Base-by-base conservation (phyloP, 441 rosid species). In the Adansonia madagascariensis region DNA sequence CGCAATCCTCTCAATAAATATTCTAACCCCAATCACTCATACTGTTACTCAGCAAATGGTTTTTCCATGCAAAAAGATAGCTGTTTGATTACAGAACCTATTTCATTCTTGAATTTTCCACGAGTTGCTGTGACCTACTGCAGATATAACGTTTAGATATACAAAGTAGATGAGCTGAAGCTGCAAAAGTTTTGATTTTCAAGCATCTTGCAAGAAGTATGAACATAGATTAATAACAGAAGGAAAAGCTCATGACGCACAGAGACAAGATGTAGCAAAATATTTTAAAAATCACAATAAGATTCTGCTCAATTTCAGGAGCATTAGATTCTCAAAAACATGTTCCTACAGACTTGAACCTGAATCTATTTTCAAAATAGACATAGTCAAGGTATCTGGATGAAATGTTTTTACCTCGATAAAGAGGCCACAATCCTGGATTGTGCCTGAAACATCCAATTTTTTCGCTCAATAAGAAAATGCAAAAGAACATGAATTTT, bases 361-460 rank as follows among this genome's bases (percentile, higher is more conserved):
- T 52, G 61, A 71, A 71, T 49, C 59, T 14, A 15, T 71, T 53
- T 27, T 71, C 18, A 15, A 71, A 50, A 49, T 11, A 41, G 8
- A 68, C 12, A 65, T 11, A 55, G 67, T 22, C 31, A 10, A 14
- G 44, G 59, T 67, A 41, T 55, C 47, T 44, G 17, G 12, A 49
- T 41, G 31, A 71, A 67, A 59, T 44, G 64, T n/a, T 20, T 69
- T 81, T 91, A 94, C 98, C 99, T 91, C 99, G 95, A 88, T 96
- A 96, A 63, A 96, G 84, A 64, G 99, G 99, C 99, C 99, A 96
- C 81, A 96, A 76, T 76, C 89, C 91, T 9, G 90, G 97, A 65
- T 86, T 91, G 84, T 81, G 50, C 91, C 99, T 94, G 83, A 85
- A 86, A 80, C 69, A 87, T 20, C 52, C 52, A 75, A 80, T 71